Evolutionary conservation across 345 rosid species (phyloP).

Genomic region (Euclidium syriacum): DNA sequence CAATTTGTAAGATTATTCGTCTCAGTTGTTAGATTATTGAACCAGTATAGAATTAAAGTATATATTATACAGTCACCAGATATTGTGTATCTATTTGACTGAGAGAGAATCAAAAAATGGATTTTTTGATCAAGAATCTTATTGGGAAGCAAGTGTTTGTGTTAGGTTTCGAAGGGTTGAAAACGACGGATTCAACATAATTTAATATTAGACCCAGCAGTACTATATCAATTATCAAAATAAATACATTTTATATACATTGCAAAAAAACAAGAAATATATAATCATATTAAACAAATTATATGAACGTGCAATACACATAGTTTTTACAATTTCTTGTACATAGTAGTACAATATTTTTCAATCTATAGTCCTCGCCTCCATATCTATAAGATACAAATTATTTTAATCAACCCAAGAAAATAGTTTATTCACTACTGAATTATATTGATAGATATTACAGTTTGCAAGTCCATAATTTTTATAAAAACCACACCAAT

Average conservation of each 20-base stretch:
- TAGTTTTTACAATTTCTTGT: not conserved
- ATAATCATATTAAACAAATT: not conserved
- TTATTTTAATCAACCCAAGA: not conserved
- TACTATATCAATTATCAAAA: not conserved
- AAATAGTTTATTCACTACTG: not conserved
- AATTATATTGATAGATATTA: not conserved
- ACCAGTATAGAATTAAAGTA: not conserved
- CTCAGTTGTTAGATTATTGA: not conserved
- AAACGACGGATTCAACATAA: slow-evolving; percentile 1
- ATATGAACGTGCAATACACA: slow-evolving; percentile 24
- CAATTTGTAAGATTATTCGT: not conserved
- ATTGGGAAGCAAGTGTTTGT: not conserved
- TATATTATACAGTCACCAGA: not conserved
- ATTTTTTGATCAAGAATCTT: too few relatives aligned
- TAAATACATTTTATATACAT: not conserved
- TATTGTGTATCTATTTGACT: not conserved
- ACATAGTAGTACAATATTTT: not conserved
- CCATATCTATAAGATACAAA: not conserved
- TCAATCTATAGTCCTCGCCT: not conserved
- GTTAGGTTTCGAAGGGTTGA: not conserved
- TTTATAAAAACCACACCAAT: too few relatives aligned
- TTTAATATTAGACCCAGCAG: not conserved
- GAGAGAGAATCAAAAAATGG: slow-evolving; percentile 12
- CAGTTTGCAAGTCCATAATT: slow-evolving; percentile 1
- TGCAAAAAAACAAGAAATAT: not conserved